Evolutionary conservation across 139 green algal genomes (phyloP).

Genomic region (Micractinium sp.): DNA sequence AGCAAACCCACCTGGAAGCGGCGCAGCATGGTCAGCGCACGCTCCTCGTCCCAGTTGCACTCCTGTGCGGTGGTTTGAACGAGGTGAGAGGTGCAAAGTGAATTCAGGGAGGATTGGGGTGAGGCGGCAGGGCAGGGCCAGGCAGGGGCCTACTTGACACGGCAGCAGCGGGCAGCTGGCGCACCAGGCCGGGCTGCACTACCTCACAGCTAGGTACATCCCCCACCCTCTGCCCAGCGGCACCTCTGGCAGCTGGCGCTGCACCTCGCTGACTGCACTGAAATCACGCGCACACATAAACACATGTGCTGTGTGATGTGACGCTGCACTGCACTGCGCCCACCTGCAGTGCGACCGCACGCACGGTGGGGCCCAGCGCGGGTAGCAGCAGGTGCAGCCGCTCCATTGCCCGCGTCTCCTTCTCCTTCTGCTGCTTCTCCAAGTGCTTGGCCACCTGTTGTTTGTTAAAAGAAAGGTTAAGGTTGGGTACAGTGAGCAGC

Average conservation of each 20-base stretch:
- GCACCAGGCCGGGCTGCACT: too few species aligned
- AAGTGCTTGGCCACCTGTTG: conserved; percentile 60
- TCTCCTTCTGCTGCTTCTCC: conserved; percentile 77
- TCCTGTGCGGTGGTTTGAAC: conserved; percentile 41
- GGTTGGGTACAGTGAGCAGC: neutral
- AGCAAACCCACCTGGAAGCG: conserved; percentile 19
- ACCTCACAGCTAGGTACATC: too few species aligned
- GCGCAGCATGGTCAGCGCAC: conserved; percentile 65
- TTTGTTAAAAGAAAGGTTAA: neutral
- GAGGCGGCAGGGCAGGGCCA: too few species aligned
- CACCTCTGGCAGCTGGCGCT: too few species aligned
- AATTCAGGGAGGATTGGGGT: neutral
- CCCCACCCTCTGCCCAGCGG: too few species aligned
- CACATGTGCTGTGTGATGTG: neutral
- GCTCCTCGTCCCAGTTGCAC: conserved; percentile 70
- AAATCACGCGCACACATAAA: too few species aligned
- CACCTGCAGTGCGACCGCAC: conserved; percentile 59
- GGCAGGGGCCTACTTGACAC: too few species aligned
- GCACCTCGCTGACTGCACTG: too few species aligned
- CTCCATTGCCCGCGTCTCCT: conserved; percentile 72
- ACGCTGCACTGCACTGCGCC: neutral
- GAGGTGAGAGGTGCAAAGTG: neutral
- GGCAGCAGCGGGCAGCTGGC: too few species aligned
- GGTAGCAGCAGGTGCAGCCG: conserved; percentile 70
- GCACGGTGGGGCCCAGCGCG: conserved; percentile 66